Evolutionary conservation across 345 rosid genomes (phyloP).

Genomic region (Clarkia xantiana): DNA sequence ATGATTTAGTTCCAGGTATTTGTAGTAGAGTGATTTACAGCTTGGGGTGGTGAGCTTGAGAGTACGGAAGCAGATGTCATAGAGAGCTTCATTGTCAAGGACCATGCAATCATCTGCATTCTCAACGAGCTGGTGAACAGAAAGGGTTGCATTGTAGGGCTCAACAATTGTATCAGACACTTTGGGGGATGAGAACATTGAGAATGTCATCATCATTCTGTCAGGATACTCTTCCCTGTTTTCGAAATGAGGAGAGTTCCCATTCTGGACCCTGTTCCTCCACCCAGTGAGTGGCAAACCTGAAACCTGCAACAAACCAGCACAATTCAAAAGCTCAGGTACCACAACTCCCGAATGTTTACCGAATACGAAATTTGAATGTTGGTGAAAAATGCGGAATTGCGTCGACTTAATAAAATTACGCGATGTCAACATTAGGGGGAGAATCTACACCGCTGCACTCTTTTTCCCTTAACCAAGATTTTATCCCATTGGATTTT

Average conservation of each 20-base stretch:
- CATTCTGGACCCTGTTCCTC: slow-evolving; percentile 68
- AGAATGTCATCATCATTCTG: slow-evolving; percentile 61
- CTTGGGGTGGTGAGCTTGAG: slow-evolving; percentile 67
- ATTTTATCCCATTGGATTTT: no score
- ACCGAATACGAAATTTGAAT: background rate
- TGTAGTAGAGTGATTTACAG: slow-evolving; percentile 27
- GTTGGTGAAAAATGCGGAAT: background rate
- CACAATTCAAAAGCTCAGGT: background rate
- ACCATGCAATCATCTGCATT: slow-evolving; percentile 72
- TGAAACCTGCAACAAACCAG: slow-evolving; percentile 29
- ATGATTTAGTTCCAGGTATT: background rate
- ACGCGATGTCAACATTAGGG: no score
- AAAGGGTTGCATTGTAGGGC: slow-evolving; percentile 64
- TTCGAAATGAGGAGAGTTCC: slow-evolving; percentile 57
- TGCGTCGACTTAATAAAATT: no score
- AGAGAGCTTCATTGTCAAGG: slow-evolving; percentile 59
- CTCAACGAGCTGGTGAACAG: slow-evolving; percentile 66
- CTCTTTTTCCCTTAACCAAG: no score
- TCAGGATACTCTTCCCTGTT: slow-evolving; percentile 60
- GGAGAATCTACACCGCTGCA: no score
- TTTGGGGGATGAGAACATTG: slow-evolving; percentile 57
- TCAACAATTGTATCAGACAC: slow-evolving; percentile 67
- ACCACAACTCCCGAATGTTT: background rate
- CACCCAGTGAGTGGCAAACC: slow-evolving; percentile 60
- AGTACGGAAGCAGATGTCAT: slow-evolving; percentile 65